Evolutionary conservation across 352 stramenopile genomes (phyloP).

Genomic region (Thalassiosira allenii): DNA sequence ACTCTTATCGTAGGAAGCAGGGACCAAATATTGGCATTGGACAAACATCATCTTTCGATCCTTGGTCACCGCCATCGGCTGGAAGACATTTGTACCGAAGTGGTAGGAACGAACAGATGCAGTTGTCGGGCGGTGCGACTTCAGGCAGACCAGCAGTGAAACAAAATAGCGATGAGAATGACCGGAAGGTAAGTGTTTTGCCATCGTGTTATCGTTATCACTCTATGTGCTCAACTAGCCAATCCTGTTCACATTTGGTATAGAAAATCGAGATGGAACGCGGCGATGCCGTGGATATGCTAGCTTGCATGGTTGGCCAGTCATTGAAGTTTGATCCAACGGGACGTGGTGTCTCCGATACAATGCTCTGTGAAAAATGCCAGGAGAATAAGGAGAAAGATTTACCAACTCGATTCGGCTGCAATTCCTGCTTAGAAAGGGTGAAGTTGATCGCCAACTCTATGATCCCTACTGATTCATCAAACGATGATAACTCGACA

Average conservation of each 20-base stretch:
- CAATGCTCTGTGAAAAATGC: constrained; percentile 33
- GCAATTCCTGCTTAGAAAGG: constrained; percentile 29
- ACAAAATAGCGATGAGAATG: too few species aligned
- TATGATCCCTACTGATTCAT: constrained; percentile 14
- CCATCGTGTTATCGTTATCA: too few species aligned
- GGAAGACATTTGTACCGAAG: too few species aligned
- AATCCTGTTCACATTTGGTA: too few species aligned
- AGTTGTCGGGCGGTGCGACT: too few species aligned
- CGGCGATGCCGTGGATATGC: constrained; percentile 73
- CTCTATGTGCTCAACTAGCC: too few species aligned
- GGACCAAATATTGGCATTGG: background rate
- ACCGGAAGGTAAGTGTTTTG: too few species aligned
- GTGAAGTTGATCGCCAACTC: constrained; percentile 40
- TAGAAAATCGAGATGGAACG: constrained; percentile 72
- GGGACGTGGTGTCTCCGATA: background rate
- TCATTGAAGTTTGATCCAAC: constrained; percentile 30
- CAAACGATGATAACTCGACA: constrained; percentile 1
- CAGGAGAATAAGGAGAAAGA: background rate
- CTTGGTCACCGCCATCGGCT: constrained; percentile 9
- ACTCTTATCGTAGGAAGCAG: background rate
- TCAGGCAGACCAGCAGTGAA: too few species aligned
- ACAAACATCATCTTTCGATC: constrained; percentile 33
- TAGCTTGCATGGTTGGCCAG: constrained; percentile 70
- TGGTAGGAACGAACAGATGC: too few species aligned
- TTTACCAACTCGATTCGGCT: background rate